These are phyloP conservation scores for Claviceps paspali DNA, from an alignment of 2,329 filamentous ascomycete genomes.

Conservation along the genomic window DNA sequence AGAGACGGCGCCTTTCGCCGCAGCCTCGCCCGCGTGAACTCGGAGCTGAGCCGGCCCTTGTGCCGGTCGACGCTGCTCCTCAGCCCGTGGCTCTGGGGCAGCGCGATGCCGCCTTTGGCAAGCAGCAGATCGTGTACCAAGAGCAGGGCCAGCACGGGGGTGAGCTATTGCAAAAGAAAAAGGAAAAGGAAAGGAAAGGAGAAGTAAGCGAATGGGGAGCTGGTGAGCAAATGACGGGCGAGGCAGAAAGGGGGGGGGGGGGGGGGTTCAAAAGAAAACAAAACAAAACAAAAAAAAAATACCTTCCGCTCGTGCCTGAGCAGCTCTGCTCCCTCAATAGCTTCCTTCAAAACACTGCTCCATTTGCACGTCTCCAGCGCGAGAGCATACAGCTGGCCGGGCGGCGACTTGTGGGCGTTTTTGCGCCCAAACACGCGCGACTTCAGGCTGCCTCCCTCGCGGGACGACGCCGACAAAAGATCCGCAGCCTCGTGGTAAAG, in stretches of 20 bases:
- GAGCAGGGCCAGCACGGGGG: slow-evolving; percentile 63
- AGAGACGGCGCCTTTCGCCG: slow-evolving; percentile 54
- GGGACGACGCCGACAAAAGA: slow-evolving; percentile 44
- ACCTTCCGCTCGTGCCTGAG: slow-evolving; percentile 77
- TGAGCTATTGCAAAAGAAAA: too few relatives aligned
- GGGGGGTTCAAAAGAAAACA: not conserved
- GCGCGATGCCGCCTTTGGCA: slow-evolving; percentile 65
- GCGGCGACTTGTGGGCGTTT: slow-evolving; percentile 58
- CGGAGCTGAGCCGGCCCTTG: slow-evolving; percentile 64
- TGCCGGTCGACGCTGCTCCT: slow-evolving; percentile 63
- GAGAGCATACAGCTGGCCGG: slow-evolving; percentile 74
- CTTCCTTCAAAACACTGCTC: slow-evolving; percentile 71
- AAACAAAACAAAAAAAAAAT: slow-evolving; percentile 2
- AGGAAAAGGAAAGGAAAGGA: too few relatives aligned
- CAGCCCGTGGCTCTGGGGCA: slow-evolving; percentile 65
- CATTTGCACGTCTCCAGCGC: slow-evolving; percentile 82
- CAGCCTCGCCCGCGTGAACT: slow-evolving; percentile 68
- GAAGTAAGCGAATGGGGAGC: too few relatives aligned
- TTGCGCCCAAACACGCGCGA: slow-evolving; percentile 67
- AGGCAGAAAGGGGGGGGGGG: too few relatives aligned
- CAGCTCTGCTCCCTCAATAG: slow-evolving; percentile 69
- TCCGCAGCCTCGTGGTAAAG: slow-evolving; percentile 85
- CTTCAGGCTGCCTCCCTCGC: slow-evolving; percentile 64
- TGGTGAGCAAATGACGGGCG: too few relatives aligned
- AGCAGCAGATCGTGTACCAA: slow-evolving; percentile 78